Evolutionary conservation across 2,329 filamentous ascomycete genomes (phyloP), one percentile per base, ranked within the genome.

Genomic region (Xylaria sp.): DNA sequence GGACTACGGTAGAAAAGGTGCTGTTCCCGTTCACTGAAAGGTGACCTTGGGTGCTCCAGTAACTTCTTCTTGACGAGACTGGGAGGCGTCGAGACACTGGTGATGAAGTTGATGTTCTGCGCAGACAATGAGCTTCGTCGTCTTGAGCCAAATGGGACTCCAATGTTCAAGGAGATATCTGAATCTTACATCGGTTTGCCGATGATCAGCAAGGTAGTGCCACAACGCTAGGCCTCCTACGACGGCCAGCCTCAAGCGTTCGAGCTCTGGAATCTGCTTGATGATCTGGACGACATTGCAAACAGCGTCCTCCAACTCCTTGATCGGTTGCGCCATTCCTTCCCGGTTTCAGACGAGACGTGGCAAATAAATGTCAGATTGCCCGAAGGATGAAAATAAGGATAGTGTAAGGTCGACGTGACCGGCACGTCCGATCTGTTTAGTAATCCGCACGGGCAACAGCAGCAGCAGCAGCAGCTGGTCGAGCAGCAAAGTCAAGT

Each of bases 81-180:
- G 10, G 66, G 64, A 9, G 59, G 62, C 7, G 63, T 65, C 13
- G 62, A 63, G 48, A 68, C 59, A 54, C 66, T 65, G 42, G 63
- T 69, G 51, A 71, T 63, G 51, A 71, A 67, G 39, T 69, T 66
- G 55, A 71, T 68, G 11, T 65, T 67, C 69, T 71, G 19, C 5
- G 4, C 10, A 19, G 37, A 46, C 2, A 7, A 53, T 58, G n/a
- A 63, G 30, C 11, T 6, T 5, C 19, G 7, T n/a, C 13, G 8
- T 13, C 37, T 30, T 39, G 16, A 39, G 37, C 30, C 9, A 13
- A 19, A 23, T 8, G n/a, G n/a, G 23, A 30, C 23, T 30, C 23
- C 23, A 30, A 30, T 30, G 52, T 46, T 19, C 35, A 4, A 44
- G 18, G 10, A 18, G 1, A 3, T 4, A 35, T 9, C 18, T 53